Conservation (phyloP, 371 early-diverging fungal genomes). For the Zychaea mexicana region DNA sequence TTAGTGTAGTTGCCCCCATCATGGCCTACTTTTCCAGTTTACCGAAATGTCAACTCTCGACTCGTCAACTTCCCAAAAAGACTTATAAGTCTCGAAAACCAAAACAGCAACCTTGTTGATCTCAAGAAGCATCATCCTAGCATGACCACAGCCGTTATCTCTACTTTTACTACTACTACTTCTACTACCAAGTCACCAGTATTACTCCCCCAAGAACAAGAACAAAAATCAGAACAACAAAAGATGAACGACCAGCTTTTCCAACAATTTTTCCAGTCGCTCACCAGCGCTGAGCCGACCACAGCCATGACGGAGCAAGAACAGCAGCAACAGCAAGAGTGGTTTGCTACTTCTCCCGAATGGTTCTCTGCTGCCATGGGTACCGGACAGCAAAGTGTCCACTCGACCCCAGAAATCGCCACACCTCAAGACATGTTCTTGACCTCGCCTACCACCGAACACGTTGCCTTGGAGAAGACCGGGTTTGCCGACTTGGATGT, state of each 20-base stretch:
- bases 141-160: conserved; percentile 4
- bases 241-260: conserved; percentile 19
- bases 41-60: conserved; percentile 15
- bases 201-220: not conserved
- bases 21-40: conserved; percentile 24
- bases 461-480: not conserved
- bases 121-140: not conserved
- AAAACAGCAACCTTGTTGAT: conserved; percentile 19
- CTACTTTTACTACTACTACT: not conserved
- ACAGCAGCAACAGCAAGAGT: not conserved
- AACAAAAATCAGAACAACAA: conserved; percentile 7
- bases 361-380: conserved; percentile 8
- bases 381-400: conserved; percentile 14
- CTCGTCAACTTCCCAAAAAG: conserved; percentile 16
- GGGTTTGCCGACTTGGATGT: conserved; percentile 17
- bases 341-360: conserved; percentile 21
- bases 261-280: conserved; percentile 24
- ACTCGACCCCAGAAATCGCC: conserved; percentile 28
- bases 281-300: not conserved
- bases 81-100: conserved; percentile 25
- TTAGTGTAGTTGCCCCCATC: conserved; percentile 18
- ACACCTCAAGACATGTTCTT: conserved; percentile 29
- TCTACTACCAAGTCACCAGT: not conserved
- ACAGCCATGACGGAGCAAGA: not conserved
- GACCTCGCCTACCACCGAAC: conserved; percentile 9